These are phyloP conservation scores for Physaria fendleri DNA, from an alignment of 345 rosid species.

Conservation along the genomic window DNA sequence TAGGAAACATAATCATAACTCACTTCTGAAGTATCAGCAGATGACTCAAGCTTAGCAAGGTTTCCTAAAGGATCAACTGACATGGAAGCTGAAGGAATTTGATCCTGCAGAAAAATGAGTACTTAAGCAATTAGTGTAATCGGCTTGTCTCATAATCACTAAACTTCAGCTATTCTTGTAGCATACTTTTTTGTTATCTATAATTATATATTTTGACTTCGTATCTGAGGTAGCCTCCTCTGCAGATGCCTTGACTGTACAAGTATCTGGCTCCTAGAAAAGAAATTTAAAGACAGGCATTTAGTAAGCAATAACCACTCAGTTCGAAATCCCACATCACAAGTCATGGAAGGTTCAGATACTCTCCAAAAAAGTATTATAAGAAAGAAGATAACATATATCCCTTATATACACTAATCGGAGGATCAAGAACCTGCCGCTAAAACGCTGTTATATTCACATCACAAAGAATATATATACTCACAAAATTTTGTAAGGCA, in stretches of 20 bases:
- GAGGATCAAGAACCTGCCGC: slow-evolving; percentile 69
- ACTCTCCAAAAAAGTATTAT: background rate
- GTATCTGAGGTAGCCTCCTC: slow-evolving; percentile 28
- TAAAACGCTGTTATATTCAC: background rate
- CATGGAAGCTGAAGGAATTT: slow-evolving; percentile 23
- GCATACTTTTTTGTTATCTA: slow-evolving; percentile 33
- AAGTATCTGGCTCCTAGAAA: slow-evolving; percentile 53
- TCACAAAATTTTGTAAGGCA: background rate
- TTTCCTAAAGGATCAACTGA: slow-evolving; percentile 31
- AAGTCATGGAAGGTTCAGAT: background rate
- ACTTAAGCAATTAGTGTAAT: background rate
- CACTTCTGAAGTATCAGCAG: slow-evolving; percentile 15
- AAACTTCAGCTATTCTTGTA: slow-evolving; percentile 10
- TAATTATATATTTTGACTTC: slow-evolving; percentile 39
- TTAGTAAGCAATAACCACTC: background rate
- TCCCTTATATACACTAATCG: slow-evolving; percentile 81
- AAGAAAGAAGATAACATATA: slow-evolving; percentile 1
- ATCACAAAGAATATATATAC: background rate
- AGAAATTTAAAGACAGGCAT: background rate
- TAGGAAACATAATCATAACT: slow-evolving; percentile 7
- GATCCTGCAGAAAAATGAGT: slow-evolving; percentile 32
- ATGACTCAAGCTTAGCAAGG: no score
- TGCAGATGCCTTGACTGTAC: slow-evolving; percentile 7
- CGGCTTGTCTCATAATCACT: background rate
- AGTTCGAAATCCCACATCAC: background rate